Base-by-base conservation (phyloP, 768 basidiomycete genomes). In the Clitopilus hobsonii region DNA sequence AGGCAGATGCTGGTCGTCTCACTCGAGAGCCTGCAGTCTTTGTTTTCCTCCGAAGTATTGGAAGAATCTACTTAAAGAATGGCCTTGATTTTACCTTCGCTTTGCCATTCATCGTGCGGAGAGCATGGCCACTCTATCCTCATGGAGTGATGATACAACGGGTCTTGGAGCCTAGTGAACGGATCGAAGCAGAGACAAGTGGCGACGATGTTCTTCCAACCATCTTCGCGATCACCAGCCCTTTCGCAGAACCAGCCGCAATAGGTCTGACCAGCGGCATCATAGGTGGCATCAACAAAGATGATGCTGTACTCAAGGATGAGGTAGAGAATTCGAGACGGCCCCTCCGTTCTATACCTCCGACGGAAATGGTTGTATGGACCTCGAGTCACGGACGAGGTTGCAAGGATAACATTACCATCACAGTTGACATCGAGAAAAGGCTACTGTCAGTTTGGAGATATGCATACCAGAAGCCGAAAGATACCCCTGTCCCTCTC, bases 121-220 rank as follows among this genome's bases (percentile, higher is more conserved):
- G 76, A 57, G 91, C 88, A 1, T 92, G 89, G 90, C 83, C 91
- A 3, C 71, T 91, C 20, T 76, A 75, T 55, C 91, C 91, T 1
- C 85, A 89, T 58, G 91, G 91, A 1, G 79, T 93, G 22, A 76
- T 93, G 71, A 81, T 94, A 38, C 88, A 93, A 61, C 77, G 91
- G 24, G 80, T 82, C 4, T 73, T 91, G 49, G 88, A 89, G 60
- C 74, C 80, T 1, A 72, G 74, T 5, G 91, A 94, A 65, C 63
- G 86, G 5, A 74, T 79, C 16, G 89, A 91, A 53, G 85, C 84
- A 2, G 79, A 80, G 49, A 62, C 74, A n/a, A 80, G 82, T 0
- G 87, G 85, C 8, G 86, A 91, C 32, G 74, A 79, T 16, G 75
- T 83, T 0, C 74, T 92, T n/a, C 89, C 91, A 0, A 91, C 89